Base-by-base conservation (phyloP, 768 basidiomycete genomes). In the Strobilomyces dryophilus region DNA sequence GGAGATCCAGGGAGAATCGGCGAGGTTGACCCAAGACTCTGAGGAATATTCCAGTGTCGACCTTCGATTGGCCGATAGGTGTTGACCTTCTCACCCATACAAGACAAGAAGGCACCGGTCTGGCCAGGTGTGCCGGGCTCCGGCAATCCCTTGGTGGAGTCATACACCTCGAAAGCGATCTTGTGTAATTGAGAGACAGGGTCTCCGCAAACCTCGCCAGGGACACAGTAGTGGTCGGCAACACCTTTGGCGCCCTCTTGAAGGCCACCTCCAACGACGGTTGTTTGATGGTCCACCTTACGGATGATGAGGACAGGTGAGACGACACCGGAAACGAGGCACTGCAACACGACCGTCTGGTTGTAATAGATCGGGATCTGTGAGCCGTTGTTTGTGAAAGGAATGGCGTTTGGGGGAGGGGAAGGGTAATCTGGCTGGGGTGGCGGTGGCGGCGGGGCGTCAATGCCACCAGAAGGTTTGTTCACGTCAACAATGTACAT, bases 401-500 rank as follows among this genome's bases (percentile, higher is more conserved):
- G 76, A 46, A 95, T 92, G 6, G 91, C 92, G 58, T 94, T 93
- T 12, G 92, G 88, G 24, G 95, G 92, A 31, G 91, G 90, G 0
- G 88, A 87, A 7, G 95, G 95, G 68, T 92, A 98, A 58, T 92
- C 93, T 1, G 87, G 83, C 50, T 92, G 88, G 1, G 85, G 88
- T 4, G 90, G 87, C 15, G 89, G 89, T 0, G 88, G 87, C 5
- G 87, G 85, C 7, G 88, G 84, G 31, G 84, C 78, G 61, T 90
- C 88, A 47, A 88, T 83, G 14, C 85, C 84, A 27, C 85, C 85
- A 18, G 82, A 78, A 18, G 92, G 88, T 64, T 87, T 88, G 73
- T 83, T 86, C 57, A 93, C 89, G 69, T 98, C 94, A 56, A 97
- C 94, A 56, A 97, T 93, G 75, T 97, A 98, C 81, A 98, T 91